Evolutionary conservation across 768 basidiomycete species (phyloP), one percentile per base, ranked within the genome.

Genomic region (Hygrocybe coccinea): DNA sequence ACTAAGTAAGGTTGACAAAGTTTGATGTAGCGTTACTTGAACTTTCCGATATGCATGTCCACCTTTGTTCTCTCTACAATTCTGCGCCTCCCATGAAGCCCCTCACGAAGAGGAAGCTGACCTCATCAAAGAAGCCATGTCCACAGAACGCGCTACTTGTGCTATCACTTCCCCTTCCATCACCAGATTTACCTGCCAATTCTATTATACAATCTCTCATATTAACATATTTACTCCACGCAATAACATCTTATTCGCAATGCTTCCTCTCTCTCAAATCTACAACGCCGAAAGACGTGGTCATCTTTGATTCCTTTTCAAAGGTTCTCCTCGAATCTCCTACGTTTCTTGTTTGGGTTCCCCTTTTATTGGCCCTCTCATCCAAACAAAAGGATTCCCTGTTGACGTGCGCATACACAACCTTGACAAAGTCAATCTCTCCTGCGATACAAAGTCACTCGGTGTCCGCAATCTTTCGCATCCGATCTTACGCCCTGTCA

Each of bases 401-500:
- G 9, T 72, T 86, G 48, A 85, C 82, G 0, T 80, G 83, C 19
- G 72, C 76, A 0, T 89, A 89, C 61, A 81, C 78, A 3, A 65
- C 67, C 2, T 66, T 87, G 15, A 83, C 76, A 15, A 78, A 76
- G 58, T 64, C 74, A 1, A 56, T 64, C 19, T 56, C 57, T 7
- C 56, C 55, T 8, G 52, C 60, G 24, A 21, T 57, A 19, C 7
- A 17, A 2, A 3, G 48, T 21, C 25, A n/a, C 12, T 2, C 46
- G 37, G 57, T 68, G 1, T 55, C 64, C 2, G 50, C 56, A 3
- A 56, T 75, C 59, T 62, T 64, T 70, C 79, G 22, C 71, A 78
- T 44, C 54, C 74, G 66, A 67, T 77, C 65, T 68, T 86, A 72
- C 67, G 80, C 65, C 63, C 69, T 75, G 58, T 79, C 61, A 55